A percentile compares a stretch with the other conserved stretches of the same genome.
phyloP scores from a whole-genome alignment of 805 yeast genomes.

The Lipomyces orientalis region DNA sequence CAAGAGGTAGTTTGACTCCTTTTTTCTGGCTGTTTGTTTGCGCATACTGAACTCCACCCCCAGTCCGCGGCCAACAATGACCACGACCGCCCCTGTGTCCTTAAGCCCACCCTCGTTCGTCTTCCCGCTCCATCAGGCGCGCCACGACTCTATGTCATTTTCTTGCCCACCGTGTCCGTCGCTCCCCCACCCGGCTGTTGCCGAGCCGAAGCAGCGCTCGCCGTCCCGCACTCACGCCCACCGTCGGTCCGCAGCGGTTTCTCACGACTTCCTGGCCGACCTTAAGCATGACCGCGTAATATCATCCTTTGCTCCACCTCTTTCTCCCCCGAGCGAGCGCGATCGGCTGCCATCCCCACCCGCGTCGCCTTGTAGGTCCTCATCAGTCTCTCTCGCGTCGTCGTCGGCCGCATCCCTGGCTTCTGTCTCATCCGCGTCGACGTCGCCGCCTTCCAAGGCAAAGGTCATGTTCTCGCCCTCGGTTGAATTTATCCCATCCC shows the following conservation, averaged over 20 bases:
- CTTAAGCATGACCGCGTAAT: slow-evolving; percentile 15
- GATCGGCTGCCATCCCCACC: slow-evolving; percentile 13
- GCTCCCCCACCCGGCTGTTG: slow-evolving; percentile 6
- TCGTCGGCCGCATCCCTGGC: slow-evolving; percentile 25
- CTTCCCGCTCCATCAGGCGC: slow-evolving; percentile 22
- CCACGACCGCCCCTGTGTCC: slow-evolving; percentile 6
- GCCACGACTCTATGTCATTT: slow-evolving; percentile 6
- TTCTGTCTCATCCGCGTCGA: slow-evolving; percentile 30
- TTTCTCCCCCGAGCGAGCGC: background rate
- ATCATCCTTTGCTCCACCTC: background rate
- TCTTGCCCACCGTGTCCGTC: slow-evolving; percentile 7
- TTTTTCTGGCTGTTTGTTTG: background rate
- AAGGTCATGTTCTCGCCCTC: slow-evolving; percentile 39
- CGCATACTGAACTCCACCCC: background rate
- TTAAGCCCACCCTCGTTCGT: slow-evolving; percentile 19
- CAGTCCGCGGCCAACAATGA: slow-evolving; percentile 3
- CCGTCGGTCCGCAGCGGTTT: slow-evolving; percentile 84
- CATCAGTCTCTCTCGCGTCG: slow-evolving; percentile 26
- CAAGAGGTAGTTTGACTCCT: background rate
- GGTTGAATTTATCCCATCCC: slow-evolving; percentile 38
- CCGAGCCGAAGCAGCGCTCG: background rate
- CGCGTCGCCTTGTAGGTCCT: slow-evolving; percentile 28
- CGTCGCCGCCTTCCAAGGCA: slow-evolving; percentile 28
- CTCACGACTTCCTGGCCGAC: slow-evolving; percentile 74
- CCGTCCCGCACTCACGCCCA: slow-evolving; percentile 61